phyloP scores from a whole-genome alignment of 2,329 filamentous ascomycete species.

The Colletotrichum scovillei region DNA sequence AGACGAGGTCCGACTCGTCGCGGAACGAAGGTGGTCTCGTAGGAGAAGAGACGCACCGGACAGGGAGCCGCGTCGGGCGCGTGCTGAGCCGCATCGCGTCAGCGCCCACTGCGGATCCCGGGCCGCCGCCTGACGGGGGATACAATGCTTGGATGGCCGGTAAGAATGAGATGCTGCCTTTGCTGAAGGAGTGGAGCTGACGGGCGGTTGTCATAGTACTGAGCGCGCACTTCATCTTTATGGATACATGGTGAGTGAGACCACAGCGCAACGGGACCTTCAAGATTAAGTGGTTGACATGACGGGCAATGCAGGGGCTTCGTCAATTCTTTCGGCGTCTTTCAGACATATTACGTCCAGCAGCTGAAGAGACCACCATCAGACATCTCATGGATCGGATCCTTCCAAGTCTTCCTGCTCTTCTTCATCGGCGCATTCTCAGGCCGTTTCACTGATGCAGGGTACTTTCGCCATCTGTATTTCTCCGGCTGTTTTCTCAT shows the following conservation, averaged over 20 bases:
- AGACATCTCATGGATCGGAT: conserved; percentile 57
- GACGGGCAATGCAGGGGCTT: conserved; percentile 48
- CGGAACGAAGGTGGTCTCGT: neutral
- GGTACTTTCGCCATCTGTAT: conserved; percentile 53
- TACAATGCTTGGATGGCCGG: conserved; percentile 28
- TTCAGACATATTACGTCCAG: conserved; percentile 57
- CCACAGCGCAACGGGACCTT: neutral
- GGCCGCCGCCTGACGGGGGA: conserved; percentile 30
- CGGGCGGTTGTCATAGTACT: neutral
- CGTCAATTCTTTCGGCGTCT: conserved; percentile 57
- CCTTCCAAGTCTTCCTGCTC: conserved; percentile 55
- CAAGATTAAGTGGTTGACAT: neutral
- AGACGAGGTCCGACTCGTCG: conserved; percentile 28
- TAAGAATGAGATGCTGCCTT: neutral
- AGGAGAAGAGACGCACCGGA: neutral
- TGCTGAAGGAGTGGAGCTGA: neutral
- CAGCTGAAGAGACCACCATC: conserved; percentile 46
- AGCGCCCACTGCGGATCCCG: conserved; percentile 7
- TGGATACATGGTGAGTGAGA: conserved; percentile 30
- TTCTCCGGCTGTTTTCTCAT: conserved; percentile 51
- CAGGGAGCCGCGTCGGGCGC: conserved; percentile 22
- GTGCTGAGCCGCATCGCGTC: conserved; percentile 31
- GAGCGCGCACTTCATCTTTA: conserved; percentile 30
- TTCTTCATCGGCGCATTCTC: conserved; percentile 54
- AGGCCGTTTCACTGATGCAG: conserved; percentile 57